phyloP scores from a whole-genome alignment of 306 rosid species.

The Begonia loranthoides region DNA sequence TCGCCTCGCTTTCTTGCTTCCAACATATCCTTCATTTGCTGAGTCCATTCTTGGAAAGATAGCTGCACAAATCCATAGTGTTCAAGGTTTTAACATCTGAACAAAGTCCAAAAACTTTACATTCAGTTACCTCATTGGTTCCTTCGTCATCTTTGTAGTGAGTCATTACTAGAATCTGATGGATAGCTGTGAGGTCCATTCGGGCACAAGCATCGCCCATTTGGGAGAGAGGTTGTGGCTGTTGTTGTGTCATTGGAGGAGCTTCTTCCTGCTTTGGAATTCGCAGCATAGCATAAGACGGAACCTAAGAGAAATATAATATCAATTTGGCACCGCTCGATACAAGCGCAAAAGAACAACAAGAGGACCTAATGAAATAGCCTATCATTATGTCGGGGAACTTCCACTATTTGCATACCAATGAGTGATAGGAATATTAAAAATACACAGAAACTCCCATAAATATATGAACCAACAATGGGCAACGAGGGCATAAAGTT shows the following conservation, averaged over 20 bases:
- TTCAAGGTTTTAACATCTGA: constrained; percentile 6
- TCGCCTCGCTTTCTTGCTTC: constrained; percentile 69
- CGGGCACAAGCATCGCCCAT: constrained; percentile 70
- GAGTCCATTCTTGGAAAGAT: constrained; percentile 89
- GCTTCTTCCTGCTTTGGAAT: constrained; percentile 64
- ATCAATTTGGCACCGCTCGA: not conserved
- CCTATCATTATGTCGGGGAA: too few species aligned
- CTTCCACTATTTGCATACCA: too few species aligned
- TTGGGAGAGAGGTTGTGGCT: constrained; percentile 59
- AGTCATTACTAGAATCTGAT: constrained; percentile 52
- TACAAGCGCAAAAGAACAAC: too few species aligned
- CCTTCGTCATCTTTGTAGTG: constrained; percentile 67
- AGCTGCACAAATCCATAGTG: constrained; percentile 15
- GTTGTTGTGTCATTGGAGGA: constrained; percentile 54
- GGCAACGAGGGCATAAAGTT: too few species aligned
- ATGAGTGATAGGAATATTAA: too few species aligned
- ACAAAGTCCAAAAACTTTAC: not conserved
- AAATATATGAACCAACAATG: too few species aligned
- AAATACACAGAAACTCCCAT: too few species aligned
- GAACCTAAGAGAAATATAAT: constrained; percentile 30
- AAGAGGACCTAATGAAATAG: too few species aligned
- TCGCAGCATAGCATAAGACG: constrained; percentile 63
- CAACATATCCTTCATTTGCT: constrained; percentile 65
- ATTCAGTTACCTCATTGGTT: constrained; percentile 45
- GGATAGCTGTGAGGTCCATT: constrained; percentile 68